Base-by-base conservation (phyloP, 2,329 filamentous ascomycete species). In the Penicillium sp. region DNA sequence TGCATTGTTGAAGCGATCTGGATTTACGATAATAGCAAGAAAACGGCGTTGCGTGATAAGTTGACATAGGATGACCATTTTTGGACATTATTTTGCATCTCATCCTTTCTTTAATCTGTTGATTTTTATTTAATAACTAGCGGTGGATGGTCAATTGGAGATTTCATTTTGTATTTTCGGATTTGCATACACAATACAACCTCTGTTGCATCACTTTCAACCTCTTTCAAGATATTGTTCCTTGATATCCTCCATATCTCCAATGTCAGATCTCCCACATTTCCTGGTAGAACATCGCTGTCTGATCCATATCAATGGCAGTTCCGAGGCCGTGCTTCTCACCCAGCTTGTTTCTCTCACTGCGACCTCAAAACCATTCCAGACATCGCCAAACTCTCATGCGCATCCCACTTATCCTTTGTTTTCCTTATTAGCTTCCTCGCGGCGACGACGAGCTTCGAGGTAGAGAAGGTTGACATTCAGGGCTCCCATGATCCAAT, bases 1-100 rank as follows among this genome's bases (percentile, higher is more conserved):
- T 58, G 35, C 42, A 55, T 57, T 50, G 31, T 52, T 57, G 43
- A 56, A 65, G 62, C 61, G 61, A 54, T 59, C 59, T 65, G 55
- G 33, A 50, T 40, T 68, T 55, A 69, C 58, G 64, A 69, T 61
- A 63, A 66, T 65, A 68, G 67, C 65, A 67, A 67, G 65, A 62
- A 61, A 66, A 59, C 56, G 63, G 63, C 63, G 63, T 66, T 65
- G 54, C 42, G 57, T 55, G 28, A 55, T 49, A 46, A 47, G 47
- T 36, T 56, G 49, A 57, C 46, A 54, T 61, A 56, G 45, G 57
- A 51, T 44, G 25, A 16, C 14, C 11, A 16, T 48, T 53, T 58
- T 56, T 58, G 61, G 60, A 49, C 49, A 38, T 44, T 45, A 59
- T 58, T 58, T 52, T 57, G 33, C 51, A 53, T 56, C 25, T 57